Evolutionary conservation across 192 early-diverging fungal species (phyloP), one percentile per base, ranked within the genome.

Genomic region (Podila epicladia): DNA sequence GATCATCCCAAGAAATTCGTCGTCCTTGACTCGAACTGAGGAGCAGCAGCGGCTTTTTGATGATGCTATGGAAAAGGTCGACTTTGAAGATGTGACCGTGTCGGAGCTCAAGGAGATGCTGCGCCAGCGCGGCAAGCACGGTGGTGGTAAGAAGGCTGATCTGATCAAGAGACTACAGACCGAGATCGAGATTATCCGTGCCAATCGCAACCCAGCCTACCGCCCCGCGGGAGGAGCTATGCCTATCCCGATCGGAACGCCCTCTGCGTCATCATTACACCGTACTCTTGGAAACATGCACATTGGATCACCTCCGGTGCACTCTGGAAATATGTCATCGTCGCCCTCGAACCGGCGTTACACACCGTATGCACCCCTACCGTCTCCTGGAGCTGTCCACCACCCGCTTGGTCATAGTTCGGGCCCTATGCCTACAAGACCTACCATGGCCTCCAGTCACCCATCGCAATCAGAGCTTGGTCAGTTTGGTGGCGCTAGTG

Each of bases 81-180:
- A 94, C 48, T 93, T 94, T 82, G 88, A 92, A 35, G 93, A 94
- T 73, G 89, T 94, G 20, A 94, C 93, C 0, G 93, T 94, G 0
- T 78, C 85, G 6, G 93, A 94, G 74, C 78, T 94, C 20, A 94
- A 94, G 64, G 92, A 94, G 49, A 89, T 93, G 85, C 71, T 94
- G 28, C 67, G 91, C 33, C 85, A 90, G 61, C 86, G 93, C 29
- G 88, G 91, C 2, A 88, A 92, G 59, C 91, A 89, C 19, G 88
- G 89, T 13, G 86, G 88, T 20, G 93, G 93, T 17, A 93, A 93
- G 75, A 94, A 94, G 53, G 92, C 91, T 2, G 77, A 90, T 11
- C 68, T 94, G 58, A 84, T 92, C n/a, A 86, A 92, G 77, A 69
- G 93, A 28, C 69, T 94, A 1, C 84, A 92, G 73, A 88, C 85